phyloP scores from a whole-genome alignment of 2,329 filamentous ascomycete genomes.

The Aspergillus novofumigatus region DNA sequence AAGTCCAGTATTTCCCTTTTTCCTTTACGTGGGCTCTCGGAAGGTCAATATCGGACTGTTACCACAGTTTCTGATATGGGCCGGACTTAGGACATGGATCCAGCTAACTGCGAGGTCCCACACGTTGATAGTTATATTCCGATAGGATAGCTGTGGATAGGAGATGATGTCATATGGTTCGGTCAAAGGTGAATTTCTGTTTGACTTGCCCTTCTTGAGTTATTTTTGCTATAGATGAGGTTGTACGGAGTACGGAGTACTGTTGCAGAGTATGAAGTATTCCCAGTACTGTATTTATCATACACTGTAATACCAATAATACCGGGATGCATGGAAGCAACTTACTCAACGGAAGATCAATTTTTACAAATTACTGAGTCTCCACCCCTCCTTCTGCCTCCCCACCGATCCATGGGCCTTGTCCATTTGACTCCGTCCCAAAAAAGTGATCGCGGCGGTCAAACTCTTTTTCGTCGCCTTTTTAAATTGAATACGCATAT shows the following conservation, averaged over 20 bases:
- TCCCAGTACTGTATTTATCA: background rate
- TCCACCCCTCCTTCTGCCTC: conserved; percentile 8
- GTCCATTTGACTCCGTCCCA: conserved; percentile 14
- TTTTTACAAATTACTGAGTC: conserved; percentile 4
- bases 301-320: background rate
- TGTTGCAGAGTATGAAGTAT: background rate
- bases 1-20: background rate
- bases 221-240: background rate
- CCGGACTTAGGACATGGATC: background rate
- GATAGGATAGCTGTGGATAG: background rate
- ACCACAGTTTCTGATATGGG: background rate
- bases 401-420: conserved; percentile 15
- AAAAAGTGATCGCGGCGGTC: conserved; percentile 16
- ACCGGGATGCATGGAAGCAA: background rate
- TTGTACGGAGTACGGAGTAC: background rate
- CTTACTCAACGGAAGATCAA: background rate
- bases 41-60: background rate
- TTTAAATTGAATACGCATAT: background rate
- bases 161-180: background rate
- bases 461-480: conserved; percentile 2
- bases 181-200: background rate
- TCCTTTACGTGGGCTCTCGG: too few relatives aligned
- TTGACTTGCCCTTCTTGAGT: background rate
- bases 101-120: background rate
- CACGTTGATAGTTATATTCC: background rate